These are phyloP conservation scores for Debaryomyces udenii DNA, from an alignment of 1,139 yeast species.

Conservation along the genomic window DNA sequence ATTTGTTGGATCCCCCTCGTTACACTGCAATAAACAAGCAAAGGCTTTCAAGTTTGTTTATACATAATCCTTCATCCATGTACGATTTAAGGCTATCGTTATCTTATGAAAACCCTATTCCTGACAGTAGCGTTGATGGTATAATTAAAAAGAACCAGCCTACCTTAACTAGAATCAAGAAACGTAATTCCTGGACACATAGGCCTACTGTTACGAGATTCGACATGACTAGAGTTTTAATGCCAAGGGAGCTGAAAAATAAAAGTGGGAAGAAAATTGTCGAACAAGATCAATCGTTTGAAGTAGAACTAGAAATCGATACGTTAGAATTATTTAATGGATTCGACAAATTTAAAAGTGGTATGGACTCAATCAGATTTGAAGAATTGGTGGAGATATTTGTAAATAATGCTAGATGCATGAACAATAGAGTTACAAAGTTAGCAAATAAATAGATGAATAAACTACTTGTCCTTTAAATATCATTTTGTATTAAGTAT, in stretches of 20 bases:
- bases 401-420: conserved; percentile 65
- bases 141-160: conserved; percentile 46
- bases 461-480: background rate
- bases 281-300: conserved; percentile 49
- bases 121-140: conserved; percentile 53
- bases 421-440: conserved; percentile 49
- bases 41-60: conserved; percentile 67
- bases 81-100: conserved; percentile 78
- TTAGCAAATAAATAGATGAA: conserved; percentile 30
- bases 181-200: conserved; percentile 65
- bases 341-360: conserved; percentile 53
- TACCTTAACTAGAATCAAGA: conserved; percentile 59
- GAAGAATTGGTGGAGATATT: conserved; percentile 74
- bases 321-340: conserved; percentile 62
- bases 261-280: conserved; percentile 41
- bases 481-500: conserved; percentile 7
- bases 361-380: conserved; percentile 61
- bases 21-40: conserved; percentile 72
- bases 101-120: conserved; percentile 74
- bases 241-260: conserved; percentile 49
- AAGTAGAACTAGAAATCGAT: conserved; percentile 77
- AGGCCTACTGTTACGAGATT: conserved; percentile 70
- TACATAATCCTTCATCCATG: conserved; percentile 75
- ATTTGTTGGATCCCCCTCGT: conserved; percentile 60
- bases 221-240: conserved; percentile 66